These are phyloP conservation scores for Blastomyces percursus DNA, from an alignment of 2,329 filamentous ascomycete genomes.

Conservation along the genomic window DNA sequence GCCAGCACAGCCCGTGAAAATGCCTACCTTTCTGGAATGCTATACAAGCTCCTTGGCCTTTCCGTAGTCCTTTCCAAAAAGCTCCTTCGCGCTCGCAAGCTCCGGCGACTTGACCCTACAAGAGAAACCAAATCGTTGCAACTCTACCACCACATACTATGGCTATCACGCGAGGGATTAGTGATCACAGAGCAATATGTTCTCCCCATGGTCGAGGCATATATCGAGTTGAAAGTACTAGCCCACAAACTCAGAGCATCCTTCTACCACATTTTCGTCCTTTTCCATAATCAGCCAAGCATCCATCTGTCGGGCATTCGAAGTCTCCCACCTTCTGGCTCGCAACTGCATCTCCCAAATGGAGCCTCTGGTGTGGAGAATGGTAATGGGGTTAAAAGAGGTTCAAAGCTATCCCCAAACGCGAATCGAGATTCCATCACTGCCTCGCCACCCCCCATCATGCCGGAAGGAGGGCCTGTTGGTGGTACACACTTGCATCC, in stretches of 20 bases:
- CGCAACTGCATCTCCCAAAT: constrained; percentile 19
- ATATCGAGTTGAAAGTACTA: constrained; percentile 75
- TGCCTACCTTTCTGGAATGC: constrained; percentile 59
- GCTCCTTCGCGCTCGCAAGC: constrained; percentile 69
- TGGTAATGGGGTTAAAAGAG: constrained; percentile 1
- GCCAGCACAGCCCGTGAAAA: constrained; percentile 67
- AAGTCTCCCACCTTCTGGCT: constrained; percentile 21
- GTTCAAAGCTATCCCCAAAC: constrained; percentile 10
- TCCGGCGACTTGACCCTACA: constrained; percentile 70
- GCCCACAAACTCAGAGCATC: constrained; percentile 85
- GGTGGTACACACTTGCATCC: constrained; percentile 41
- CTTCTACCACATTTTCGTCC: constrained; percentile 91
- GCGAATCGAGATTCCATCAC: constrained; percentile 31
- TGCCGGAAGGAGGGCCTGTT: constrained; percentile 50
- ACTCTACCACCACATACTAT: constrained; percentile 83
- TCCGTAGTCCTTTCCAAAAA: constrained; percentile 80
- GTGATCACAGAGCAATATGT: constrained; percentile 78
- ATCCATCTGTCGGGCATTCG: constrained; percentile 52
- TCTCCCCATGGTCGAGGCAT: constrained; percentile 68
- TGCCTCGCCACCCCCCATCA: constrained; percentile 35
- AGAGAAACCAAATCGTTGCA: constrained; percentile 68
- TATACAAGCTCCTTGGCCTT: constrained; percentile 85
- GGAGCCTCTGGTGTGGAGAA: constrained; percentile 13
- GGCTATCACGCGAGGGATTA: constrained; percentile 85
- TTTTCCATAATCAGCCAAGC: constrained; percentile 85